A percentile compares a stretch with the other conserved stretches of the same genome.
These are phyloP conservation scores for Amanita muscaria DNA, from an alignment of 768 basidiomycete species.

Conservation along the genomic window DNA sequence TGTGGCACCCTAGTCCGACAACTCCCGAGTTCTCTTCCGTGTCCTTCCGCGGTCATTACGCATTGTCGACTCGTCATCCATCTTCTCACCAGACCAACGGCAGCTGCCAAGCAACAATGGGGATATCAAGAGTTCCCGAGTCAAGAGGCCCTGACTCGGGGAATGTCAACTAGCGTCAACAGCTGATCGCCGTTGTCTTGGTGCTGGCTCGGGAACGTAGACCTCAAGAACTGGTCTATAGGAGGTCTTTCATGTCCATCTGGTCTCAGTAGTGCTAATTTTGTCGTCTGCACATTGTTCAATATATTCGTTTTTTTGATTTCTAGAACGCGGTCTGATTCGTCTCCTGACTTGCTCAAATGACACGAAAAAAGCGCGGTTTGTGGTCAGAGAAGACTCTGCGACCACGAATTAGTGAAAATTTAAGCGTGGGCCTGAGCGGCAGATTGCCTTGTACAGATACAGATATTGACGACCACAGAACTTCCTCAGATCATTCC, in stretches of 20 bases:
- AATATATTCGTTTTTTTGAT: not conserved
- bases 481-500: slow-evolving; percentile 46
- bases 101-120: too few species aligned
- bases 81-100: not conserved
- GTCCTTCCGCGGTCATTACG: not conserved
- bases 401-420: not conserved
- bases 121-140: slow-evolving; percentile 7
- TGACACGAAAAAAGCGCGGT: too few species aligned
- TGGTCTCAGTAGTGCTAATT: not conserved
- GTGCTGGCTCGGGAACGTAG: slow-evolving; percentile 11
- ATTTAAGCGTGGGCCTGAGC: not conserved
- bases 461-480: too few species aligned
- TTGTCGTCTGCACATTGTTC: not conserved
- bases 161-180: slow-evolving; percentile 3
- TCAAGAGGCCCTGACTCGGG: slow-evolving; percentile 9
- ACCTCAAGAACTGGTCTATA: slow-evolving; percentile 2
- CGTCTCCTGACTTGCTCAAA: too few species aligned
- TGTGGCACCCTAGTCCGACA: too few species aligned
- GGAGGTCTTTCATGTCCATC: not conserved
- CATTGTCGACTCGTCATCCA: not conserved
- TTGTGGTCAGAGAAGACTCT: not conserved
- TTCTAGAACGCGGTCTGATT: too few species aligned
- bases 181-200: not conserved
- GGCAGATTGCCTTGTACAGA: too few species aligned
- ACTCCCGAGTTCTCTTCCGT: not conserved